A percentile compares a stretch with the other conserved stretches of the same genome.
These are phyloP conservation scores for Boeremia exigua DNA, from an alignment of 2,329 filamentous ascomycete genomes.

Conservation along the genomic window DNA sequence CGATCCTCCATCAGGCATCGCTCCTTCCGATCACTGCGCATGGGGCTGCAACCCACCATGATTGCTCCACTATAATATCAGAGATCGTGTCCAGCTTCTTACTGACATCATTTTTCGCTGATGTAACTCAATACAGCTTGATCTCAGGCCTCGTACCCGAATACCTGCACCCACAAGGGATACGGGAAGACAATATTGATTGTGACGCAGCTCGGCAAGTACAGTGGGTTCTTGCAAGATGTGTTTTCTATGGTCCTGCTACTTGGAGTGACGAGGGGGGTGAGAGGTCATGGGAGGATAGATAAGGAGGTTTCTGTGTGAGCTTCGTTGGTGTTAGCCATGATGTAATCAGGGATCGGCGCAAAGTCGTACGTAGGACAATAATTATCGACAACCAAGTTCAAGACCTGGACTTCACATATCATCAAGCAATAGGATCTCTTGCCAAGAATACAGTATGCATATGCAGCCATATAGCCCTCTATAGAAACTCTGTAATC, in stretches of 20 bases:
- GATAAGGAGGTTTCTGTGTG: conserved; percentile 26
- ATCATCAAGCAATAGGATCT: too few relatives aligned
- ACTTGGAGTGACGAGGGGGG: conserved; percentile 30
- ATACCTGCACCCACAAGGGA: not conserved
- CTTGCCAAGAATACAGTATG: too few relatives aligned
- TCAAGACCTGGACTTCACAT: too few relatives aligned
- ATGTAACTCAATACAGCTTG: not conserved
- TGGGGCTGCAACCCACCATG: conserved; percentile 9
- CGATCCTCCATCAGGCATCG: conserved; percentile 16
- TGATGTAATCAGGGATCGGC: too few relatives aligned
- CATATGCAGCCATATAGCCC: too few relatives aligned
- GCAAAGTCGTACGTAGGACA: too few relatives aligned
- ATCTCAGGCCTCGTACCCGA: not conserved
- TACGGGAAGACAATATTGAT: not conserved
- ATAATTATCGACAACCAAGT: too few relatives aligned
- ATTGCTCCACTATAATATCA: conserved; percentile 12
- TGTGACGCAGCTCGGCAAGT: conserved; percentile 23
- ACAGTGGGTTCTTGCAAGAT: conserved; percentile 42
- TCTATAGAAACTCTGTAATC: too few relatives aligned
- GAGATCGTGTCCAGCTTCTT: not conserved
- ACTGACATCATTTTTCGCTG: not conserved
- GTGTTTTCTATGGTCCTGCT: conserved; percentile 60
- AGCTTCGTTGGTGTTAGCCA: too few relatives aligned
- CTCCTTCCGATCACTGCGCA: conserved; percentile 6
- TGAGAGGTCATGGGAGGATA: conserved; percentile 30